Evolutionary conservation across 2,329 filamentous ascomycete genomes (phyloP).

Genomic region (Ascochyta rabiei): DNA sequence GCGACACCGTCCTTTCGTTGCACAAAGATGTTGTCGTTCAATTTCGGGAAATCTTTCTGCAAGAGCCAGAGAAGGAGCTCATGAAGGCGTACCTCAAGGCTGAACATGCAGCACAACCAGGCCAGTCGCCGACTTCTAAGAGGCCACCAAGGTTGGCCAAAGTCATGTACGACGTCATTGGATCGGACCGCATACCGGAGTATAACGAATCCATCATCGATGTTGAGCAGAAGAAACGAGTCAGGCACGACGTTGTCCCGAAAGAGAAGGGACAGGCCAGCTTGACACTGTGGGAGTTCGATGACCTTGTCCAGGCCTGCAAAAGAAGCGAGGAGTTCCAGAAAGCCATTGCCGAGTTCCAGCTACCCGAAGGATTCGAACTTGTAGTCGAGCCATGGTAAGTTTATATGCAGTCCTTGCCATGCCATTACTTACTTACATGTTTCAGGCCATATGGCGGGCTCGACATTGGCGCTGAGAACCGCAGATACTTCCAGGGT

Average conservation of each 20-base stretch:
- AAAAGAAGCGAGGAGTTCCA: slow-evolving; percentile 60
- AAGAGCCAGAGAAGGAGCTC: slow-evolving; percentile 58
- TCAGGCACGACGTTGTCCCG: slow-evolving; percentile 55
- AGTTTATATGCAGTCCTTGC: slow-evolving; percentile 1
- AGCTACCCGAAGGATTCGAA: slow-evolving; percentile 62
- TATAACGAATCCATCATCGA: slow-evolving; percentile 63
- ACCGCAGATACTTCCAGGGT: slow-evolving; percentile 60
- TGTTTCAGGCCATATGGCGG: slow-evolving; percentile 59
- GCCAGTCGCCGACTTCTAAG: slow-evolving; percentile 48
- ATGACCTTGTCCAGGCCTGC: slow-evolving; percentile 51
- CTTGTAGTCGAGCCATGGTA: slow-evolving; percentile 60
- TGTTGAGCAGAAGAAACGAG: slow-evolving; percentile 49
- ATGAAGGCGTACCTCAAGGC: slow-evolving; percentile 56
- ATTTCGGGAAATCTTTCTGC: slow-evolving; percentile 59
- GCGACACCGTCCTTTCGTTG: slow-evolving; percentile 55
- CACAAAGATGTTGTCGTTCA: slow-evolving; percentile 47
- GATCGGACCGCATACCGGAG: slow-evolving; percentile 56
- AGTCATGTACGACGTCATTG: slow-evolving; percentile 63
- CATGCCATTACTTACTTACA: slow-evolving; percentile 4
- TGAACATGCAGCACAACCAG: slow-evolving; percentile 51
- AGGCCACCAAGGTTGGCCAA: slow-evolving; percentile 58
- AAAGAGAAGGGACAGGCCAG: slow-evolving; percentile 55
- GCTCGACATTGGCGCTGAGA: slow-evolving; percentile 55
- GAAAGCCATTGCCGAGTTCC: slow-evolving; percentile 57
- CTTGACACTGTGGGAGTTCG: slow-evolving; percentile 53